Percentiles rank a stretch among this genome's conserved stretches.
Conservation (phyloP, 352 stramenopile species). For the Phytophthora sojae region DNA sequence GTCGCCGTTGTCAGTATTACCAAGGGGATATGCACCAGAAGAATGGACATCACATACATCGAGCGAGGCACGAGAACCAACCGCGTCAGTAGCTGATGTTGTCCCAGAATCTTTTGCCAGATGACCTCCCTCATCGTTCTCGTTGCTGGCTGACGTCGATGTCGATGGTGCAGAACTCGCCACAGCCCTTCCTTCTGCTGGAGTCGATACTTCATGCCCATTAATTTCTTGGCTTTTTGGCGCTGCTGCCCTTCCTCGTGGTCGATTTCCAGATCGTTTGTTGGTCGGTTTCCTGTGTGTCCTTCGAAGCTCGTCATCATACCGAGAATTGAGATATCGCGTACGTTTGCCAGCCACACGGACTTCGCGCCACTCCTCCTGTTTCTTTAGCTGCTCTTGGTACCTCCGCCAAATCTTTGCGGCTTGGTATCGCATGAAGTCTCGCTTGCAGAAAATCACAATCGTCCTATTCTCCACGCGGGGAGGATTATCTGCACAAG, state of each 20-base stretch:
- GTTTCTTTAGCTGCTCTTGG: slow-evolving; percentile 65
- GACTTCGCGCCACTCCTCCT: slow-evolving; percentile 53
- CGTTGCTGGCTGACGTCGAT: background rate
- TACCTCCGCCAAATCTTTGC: slow-evolving; percentile 78
- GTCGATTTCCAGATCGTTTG: slow-evolving; percentile 21
- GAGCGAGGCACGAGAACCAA: background rate
- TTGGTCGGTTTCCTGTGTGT: slow-evolving; percentile 20
- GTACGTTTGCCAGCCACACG: slow-evolving; percentile 60
- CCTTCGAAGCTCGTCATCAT: slow-evolving; percentile 41
- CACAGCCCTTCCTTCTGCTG: slow-evolving; percentile 1
- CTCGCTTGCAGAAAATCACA: slow-evolving; percentile 85
- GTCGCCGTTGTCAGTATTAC: background rate
- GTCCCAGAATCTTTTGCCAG: background rate
- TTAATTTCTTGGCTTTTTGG: background rate
- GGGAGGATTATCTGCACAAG: background rate
- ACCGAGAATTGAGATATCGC: slow-evolving; percentile 54
- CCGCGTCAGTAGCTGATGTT: background rate
- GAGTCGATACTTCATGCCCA: background rate
- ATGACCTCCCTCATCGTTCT: background rate
- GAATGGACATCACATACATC: background rate
- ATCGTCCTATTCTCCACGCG: slow-evolving; percentile 57
- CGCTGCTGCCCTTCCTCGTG: slow-evolving; percentile 17
- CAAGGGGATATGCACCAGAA: background rate
- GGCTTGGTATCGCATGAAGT: slow-evolving; percentile 83
- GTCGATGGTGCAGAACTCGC: background rate